Base-by-base conservation (phyloP, 768 basidiomycete genomes). In the Tulasnella sp. region DNA sequence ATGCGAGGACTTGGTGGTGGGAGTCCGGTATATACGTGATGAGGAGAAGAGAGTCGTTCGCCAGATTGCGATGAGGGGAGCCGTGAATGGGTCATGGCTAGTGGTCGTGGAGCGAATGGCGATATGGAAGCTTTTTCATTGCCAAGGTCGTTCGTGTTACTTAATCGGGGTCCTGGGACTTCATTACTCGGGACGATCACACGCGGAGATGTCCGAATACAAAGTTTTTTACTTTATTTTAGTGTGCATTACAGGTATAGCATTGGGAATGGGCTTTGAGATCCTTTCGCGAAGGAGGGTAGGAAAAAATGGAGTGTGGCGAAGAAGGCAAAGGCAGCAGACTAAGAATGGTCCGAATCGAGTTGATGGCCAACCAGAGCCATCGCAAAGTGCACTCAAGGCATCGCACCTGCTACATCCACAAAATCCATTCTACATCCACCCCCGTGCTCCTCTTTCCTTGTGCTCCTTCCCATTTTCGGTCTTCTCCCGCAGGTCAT, bases 331-430 rank as follows among this genome's bases (percentile, higher is more conserved):
- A 63, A 65, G 70, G 72, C 34, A 69, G 75, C 78, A 80, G 80
- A 74, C 73, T 71, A 72, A 81, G 80, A 81, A 76, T 80, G 81
- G 79, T 81, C 80, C 80, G 80, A 81, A 80, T 82, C 77, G 78
- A 81, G 80, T 79, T 78, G 56, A 51, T 62, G 65, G 62, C 59
- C 55, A n/a, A 45, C 30, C 64, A 62, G 42, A 31, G 42, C 68
- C 70, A 74, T 77, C 75, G 77, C 81, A 77, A 82, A 82, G 79
- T 81, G 78, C 74, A 79, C 82, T 82, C 63, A 82, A 27, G 19
- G 19, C n/a, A 83, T 78, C 74, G 75, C 74, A 67, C 65, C 63
- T 60, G 56, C 60, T 44, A 42, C 51, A 45, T 59, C 34, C 53
- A 58, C 56, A 42, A 31, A 64, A 64, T n/a, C 34, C 34, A 63